phyloP scores from a whole-genome alignment of 2,329 filamentous ascomycete species.

The Ambrosiella xylebori region DNA sequence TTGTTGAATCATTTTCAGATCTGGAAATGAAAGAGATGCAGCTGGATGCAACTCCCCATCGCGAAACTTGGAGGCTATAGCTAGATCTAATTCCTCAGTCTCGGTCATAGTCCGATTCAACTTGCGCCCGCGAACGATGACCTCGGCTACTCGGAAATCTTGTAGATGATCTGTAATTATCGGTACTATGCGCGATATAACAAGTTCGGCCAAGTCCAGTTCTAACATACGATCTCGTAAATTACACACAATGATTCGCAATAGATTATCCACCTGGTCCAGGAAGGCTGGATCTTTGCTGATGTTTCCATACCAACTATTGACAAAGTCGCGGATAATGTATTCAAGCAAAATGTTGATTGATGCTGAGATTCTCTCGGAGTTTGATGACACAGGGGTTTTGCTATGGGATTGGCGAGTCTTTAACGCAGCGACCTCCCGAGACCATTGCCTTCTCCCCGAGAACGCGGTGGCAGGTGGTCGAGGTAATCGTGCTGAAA shows the following conservation, averaged over 20 bases:
- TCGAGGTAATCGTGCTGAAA: constrained; percentile 23
- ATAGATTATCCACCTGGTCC: constrained; percentile 68
- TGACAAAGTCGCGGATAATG: constrained; percentile 68
- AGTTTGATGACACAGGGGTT: constrained; percentile 55
- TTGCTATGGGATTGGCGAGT: constrained; percentile 49
- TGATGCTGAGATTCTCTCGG: constrained; percentile 59
- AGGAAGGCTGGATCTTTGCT: constrained; percentile 64
- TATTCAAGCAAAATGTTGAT: constrained; percentile 64
- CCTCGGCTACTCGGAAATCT: constrained; percentile 82
- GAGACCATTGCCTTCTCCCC: constrained; percentile 45
- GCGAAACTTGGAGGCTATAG: constrained; percentile 85
- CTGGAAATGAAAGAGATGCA: constrained; percentile 64
- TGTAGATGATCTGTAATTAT: constrained; percentile 76
- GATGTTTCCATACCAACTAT: constrained; percentile 76
- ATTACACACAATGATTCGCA: constrained; percentile 54
- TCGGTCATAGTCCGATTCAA: constrained; percentile 83
- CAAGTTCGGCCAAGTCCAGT: constrained; percentile 68
- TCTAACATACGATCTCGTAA: constrained; percentile 55
- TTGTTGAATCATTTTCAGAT: constrained; percentile 72
- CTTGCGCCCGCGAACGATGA: constrained; percentile 69
- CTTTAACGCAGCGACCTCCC: constrained; percentile 50
- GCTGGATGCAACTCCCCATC: constrained; percentile 80
- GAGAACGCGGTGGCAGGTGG: constrained; percentile 41
- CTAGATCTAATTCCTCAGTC: constrained; percentile 86
- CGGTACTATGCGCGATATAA: constrained; percentile 69